Conservation (phyloP, 768 basidiomycete species). For the Pleurotus sapidus region DNA sequence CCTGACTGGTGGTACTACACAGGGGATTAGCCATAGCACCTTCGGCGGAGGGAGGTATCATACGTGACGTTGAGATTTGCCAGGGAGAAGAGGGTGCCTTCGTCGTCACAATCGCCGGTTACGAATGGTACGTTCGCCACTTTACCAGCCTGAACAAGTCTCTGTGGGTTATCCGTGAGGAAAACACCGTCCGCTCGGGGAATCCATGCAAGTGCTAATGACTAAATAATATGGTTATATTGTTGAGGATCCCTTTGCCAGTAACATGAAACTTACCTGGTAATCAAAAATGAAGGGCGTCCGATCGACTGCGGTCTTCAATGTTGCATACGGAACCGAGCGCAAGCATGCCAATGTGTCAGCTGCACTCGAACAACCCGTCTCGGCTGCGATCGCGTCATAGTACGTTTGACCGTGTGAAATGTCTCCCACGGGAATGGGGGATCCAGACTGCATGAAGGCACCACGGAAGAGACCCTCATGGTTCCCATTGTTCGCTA, state of each 20-base stretch:
- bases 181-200: slow-evolving; percentile 52
- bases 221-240: slow-evolving; percentile 22
- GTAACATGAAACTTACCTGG: slow-evolving; percentile 12
- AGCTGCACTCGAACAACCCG: slow-evolving; percentile 27
- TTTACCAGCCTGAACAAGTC: slow-evolving; percentile 36
- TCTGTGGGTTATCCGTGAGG: slow-evolving; percentile 39
- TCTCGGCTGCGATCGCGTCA: slow-evolving; percentile 34
- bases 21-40: not conserved
- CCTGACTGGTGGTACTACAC: slow-evolving; percentile 17
- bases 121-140: slow-evolving; percentile 13
- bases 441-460: slow-evolving; percentile 43
- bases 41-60: not conserved
- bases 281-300: slow-evolving; percentile 23
- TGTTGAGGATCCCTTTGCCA: not conserved
- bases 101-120: slow-evolving; percentile 33
- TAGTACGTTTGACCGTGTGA: slow-evolving; percentile 33
- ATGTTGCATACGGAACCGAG: slow-evolving; percentile 23
- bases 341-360: slow-evolving; percentile 45
- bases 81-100: slow-evolving; percentile 31
- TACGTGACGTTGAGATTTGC: slow-evolving; percentile 26
- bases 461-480: slow-evolving; percentile 39
- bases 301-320: slow-evolving; percentile 26
- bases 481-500: slow-evolving; percentile 34
- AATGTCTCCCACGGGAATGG: slow-evolving; percentile 26
- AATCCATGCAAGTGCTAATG: slow-evolving; percentile 39